These are phyloP conservation scores for Wickerhamiella alocasiicola DNA, from an alignment of 805 yeast species.

Conservation along the genomic window DNA sequence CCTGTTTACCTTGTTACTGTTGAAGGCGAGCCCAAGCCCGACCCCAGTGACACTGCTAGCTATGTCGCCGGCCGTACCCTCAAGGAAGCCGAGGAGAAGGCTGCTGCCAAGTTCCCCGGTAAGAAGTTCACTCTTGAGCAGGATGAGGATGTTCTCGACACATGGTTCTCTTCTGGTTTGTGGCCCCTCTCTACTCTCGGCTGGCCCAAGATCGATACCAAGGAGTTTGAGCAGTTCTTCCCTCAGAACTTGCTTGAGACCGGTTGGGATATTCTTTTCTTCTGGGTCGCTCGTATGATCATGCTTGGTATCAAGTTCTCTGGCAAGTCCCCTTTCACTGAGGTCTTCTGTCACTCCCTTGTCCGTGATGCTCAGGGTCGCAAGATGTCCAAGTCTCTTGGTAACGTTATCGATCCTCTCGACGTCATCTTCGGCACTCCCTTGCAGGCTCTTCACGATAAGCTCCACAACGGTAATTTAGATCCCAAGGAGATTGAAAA, in stretches of 20 bases:
- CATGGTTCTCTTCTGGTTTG: constrained; percentile 97
- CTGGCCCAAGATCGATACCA: constrained; percentile 65
- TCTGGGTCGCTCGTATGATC: constrained; percentile 98
- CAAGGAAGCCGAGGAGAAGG: constrained; percentile 79
- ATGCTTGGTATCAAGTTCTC: constrained; percentile 81
- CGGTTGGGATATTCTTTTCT: constrained; percentile 98
- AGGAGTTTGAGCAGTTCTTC: constrained; percentile 63
- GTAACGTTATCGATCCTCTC: constrained; percentile 91
- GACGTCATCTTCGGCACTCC: constrained; percentile 88
- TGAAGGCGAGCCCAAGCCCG: constrained; percentile 49
- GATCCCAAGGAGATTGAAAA: constrained; percentile 78
- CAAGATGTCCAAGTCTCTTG: constrained; percentile 93
- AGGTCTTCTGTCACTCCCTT: constrained; percentile 95
- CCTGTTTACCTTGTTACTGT: constrained; percentile 83
- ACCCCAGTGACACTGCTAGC: constrained; percentile 51
- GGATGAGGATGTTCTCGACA: constrained; percentile 96
- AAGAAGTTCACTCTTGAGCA: constrained; percentile 66
- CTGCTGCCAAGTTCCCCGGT: constrained; percentile 57
- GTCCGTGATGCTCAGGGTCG: constrained; percentile 99
- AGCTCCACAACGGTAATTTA: constrained; percentile 68
- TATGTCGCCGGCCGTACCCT: constrained; percentile 85
- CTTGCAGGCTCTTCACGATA: constrained; percentile 64
- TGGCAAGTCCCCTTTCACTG: constrained; percentile 84
- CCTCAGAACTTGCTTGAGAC: constrained; percentile 95
- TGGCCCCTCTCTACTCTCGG: constrained; percentile 97